phyloP scores from a whole-genome alignment of 2,329 filamentous ascomycete species.

The Dactylellina haptotyla region DNA sequence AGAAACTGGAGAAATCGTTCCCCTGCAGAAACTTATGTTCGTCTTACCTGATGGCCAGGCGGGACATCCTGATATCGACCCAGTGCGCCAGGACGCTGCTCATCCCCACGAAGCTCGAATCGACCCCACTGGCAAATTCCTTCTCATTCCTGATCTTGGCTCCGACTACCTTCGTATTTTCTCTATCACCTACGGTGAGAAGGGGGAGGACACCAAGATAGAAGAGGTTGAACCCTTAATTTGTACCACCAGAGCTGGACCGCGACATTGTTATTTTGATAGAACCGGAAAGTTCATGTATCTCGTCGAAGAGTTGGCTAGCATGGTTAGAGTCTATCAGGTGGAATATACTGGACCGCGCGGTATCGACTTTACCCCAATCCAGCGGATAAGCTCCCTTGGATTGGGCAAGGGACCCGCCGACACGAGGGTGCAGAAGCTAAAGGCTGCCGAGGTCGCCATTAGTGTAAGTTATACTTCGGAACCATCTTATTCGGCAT shows the following conservation, averaged over 20 bases:
- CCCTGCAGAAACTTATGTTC: constrained; percentile 38
- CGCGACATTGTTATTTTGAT: constrained; percentile 72
- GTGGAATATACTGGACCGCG: constrained; percentile 66
- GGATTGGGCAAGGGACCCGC: constrained; percentile 58
- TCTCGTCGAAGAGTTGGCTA: constrained; percentile 71
- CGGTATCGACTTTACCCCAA: constrained; percentile 58
- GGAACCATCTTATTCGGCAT: background rate
- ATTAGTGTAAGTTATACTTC: constrained; percentile 67
- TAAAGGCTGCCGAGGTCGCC: constrained; percentile 68
- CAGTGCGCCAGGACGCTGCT: constrained; percentile 67
- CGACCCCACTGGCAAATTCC: constrained; percentile 72
- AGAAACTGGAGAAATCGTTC: constrained; percentile 50
- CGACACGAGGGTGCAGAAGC: constrained; percentile 58
- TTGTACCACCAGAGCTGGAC: constrained; percentile 69
- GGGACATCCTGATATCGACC: constrained; percentile 54
- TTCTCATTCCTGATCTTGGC: constrained; percentile 74
- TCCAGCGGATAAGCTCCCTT: constrained; percentile 66
- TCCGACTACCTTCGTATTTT: constrained; percentile 72
- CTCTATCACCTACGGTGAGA: constrained; percentile 61
- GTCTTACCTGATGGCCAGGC: constrained; percentile 45
- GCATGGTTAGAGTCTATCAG: constrained; percentile 68
- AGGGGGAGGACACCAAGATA: constrained; percentile 58
- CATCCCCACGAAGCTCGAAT: constrained; percentile 74
- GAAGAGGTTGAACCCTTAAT: constrained; percentile 64
- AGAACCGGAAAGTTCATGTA: constrained; percentile 63